Base-by-base conservation (phyloP, 345 rosid species). In the Eucalyptus paniculata region DNA sequence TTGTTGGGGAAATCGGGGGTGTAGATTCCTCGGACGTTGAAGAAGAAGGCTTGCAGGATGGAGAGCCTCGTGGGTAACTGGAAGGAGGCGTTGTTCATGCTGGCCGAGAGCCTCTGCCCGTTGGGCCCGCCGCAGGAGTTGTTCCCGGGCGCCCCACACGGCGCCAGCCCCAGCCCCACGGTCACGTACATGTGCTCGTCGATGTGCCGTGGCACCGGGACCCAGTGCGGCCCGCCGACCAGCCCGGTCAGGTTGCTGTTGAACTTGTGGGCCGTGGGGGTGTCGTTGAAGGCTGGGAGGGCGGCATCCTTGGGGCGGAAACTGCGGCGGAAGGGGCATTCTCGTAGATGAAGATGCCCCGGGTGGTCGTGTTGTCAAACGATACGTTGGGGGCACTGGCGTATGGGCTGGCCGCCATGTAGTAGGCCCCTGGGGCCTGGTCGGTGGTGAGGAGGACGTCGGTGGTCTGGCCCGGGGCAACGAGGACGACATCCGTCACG, bases 321-420 rank as follows among this genome's bases (percentile, higher is more conserved):
- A 37, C 17, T 0, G 94, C 15, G 3, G 15, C 17, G 12, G 90
- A 10, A 7, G 88, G 89, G 50, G 95, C 92, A 1, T 91, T 92
- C 3, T 86, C 80, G 81, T 97, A 97, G 42, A 90, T 87, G 69
- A 97, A 23, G 89, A 97, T 88, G 50, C 96, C 99, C 81, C 96
- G 91, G 1, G 99, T 94, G 86, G 99, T 96, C 3, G 95, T 95
- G 92, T 93, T 95, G 30, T 91, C 94, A 65, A 95, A 94, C 1
- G 89, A 50, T 5, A 91, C 86, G 24, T 53, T 53, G 2, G 92
- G 92, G 4, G 95, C 95, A 26, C 97, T 97, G 6, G 90, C 90
- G 81, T 96, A 97, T 2, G 99, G 92, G 50, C 91, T 93, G 16
- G 99, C 98, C 0, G 96, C 98, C 96, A 97, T 97, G 90, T 95